These are phyloP conservation scores for Geotrichum siamense DNA, from an alignment of 1,139 yeast species.

Conservation along the genomic window DNA sequence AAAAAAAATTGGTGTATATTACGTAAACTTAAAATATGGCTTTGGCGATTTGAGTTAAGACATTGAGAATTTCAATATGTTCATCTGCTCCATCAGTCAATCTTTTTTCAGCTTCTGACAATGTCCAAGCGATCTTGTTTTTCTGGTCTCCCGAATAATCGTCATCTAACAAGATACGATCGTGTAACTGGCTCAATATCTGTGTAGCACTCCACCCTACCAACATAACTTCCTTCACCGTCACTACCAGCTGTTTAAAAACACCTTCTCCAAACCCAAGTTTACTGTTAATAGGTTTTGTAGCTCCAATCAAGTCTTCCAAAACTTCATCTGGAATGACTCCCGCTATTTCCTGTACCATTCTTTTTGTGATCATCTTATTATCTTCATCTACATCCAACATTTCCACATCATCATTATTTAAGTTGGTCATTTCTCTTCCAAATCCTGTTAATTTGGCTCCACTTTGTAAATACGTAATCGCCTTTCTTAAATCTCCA, in stretches of 20 bases:
- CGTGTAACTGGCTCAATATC: slow-evolving; percentile 73
- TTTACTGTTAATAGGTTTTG: slow-evolving; percentile 17
- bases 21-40: slow-evolving; percentile 5
- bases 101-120: slow-evolving; percentile 70
- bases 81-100: slow-evolving; percentile 88
- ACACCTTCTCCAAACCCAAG: slow-evolving; percentile 13
- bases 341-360: slow-evolving; percentile 77
- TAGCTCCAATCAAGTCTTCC: slow-evolving; percentile 40
- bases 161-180: slow-evolving; percentile 55
- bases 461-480: slow-evolving; percentile 84
- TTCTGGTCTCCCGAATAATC: slow-evolving; percentile 49
- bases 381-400: slow-evolving; percentile 19
- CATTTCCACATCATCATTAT: slow-evolving; percentile 28
- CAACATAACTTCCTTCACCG: slow-evolving; percentile 50
- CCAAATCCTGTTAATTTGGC: slow-evolving; percentile 46
- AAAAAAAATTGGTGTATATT: background rate
- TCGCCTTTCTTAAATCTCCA: slow-evolving; percentile 92
- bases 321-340: slow-evolving; percentile 58
- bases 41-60: slow-evolving; percentile 47
- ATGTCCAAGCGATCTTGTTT: slow-evolving; percentile 51
- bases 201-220: slow-evolving; percentile 89
- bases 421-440: slow-evolving; percentile 19
- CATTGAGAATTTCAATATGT: slow-evolving; percentile 70
- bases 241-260: slow-evolving; percentile 36
- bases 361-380: slow-evolving; percentile 38